Conservation (phyloP, 805 yeast species). For the Wickerhamomyces tratensis region DNA sequence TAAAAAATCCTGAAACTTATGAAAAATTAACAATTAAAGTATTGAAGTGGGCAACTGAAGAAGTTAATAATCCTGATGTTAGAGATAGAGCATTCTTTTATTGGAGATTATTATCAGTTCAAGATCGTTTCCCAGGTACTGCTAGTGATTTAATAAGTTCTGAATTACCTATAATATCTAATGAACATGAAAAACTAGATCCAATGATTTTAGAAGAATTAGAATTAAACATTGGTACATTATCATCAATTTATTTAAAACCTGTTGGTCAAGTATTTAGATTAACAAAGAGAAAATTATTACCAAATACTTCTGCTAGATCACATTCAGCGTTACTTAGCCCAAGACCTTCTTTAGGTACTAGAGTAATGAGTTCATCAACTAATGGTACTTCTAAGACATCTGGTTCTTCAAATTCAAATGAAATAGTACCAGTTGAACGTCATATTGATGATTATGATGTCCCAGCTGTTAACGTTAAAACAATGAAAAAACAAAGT, state of each 20-base stretch:
- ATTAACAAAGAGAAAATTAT: slow-evolving; percentile 37
- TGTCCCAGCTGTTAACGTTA: slow-evolving; percentile 27
- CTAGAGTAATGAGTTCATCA: slow-evolving; percentile 1
- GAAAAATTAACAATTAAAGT: slow-evolving; percentile 49
- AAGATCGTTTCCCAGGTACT: slow-evolving; percentile 28
- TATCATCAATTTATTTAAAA: slow-evolving; percentile 77
- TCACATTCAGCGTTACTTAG: slow-evolving; percentile 10
- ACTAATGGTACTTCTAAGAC: neutral
- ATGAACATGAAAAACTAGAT: slow-evolving; percentile 63
- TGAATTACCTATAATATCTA: slow-evolving; percentile 50
- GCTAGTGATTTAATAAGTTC: slow-evolving; percentile 49
- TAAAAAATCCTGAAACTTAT: slow-evolving; percentile 42
- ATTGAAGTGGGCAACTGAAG: slow-evolving; percentile 64
- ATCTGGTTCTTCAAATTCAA: slow-evolving; percentile 1
- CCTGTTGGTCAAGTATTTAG: slow-evolving; percentile 80
- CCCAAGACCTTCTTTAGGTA: slow-evolving; percentile 7
- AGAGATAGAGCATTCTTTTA: slow-evolving; percentile 81
- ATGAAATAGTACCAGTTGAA: slow-evolving; percentile 2
- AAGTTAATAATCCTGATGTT: slow-evolving; percentile 71
- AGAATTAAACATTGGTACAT: slow-evolving; percentile 70
- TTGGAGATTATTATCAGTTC: slow-evolving; percentile 65
- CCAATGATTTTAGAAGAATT: slow-evolving; percentile 67
- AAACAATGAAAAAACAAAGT: slow-evolving; percentile 22
- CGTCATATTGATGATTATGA: slow-evolving; percentile 28
- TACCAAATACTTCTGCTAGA: slow-evolving; percentile 43